A percentile compares a stretch with the other conserved stretches of the same genome.
phyloP scores from a whole-genome alignment of 2,329 filamentous ascomycete species.

The Cladosporium sp. region DNA sequence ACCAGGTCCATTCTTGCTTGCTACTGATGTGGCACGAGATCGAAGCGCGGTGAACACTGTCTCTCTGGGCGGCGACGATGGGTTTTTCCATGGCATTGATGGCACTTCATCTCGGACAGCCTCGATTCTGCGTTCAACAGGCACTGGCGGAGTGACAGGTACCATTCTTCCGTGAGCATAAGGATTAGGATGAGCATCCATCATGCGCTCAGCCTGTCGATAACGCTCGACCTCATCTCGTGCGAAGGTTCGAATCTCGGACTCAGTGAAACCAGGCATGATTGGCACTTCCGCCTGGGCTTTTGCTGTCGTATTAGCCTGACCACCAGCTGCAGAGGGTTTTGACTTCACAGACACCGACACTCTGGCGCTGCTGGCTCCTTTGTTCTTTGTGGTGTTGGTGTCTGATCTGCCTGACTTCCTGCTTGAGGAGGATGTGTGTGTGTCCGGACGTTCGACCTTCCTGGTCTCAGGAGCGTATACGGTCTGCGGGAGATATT shows the following conservation, averaged over 20 bases:
- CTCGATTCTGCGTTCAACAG: conserved; percentile 24
- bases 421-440: background rate
- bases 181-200: conserved; percentile 27
- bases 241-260: conserved; percentile 29
- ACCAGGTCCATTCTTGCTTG: background rate
- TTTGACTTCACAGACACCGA: background rate
- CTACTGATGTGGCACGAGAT: background rate
- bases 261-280: conserved; percentile 6
- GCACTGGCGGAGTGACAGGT: conserved; percentile 18
- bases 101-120: conserved; percentile 16
- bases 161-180: conserved; percentile 30
- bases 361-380: background rate
- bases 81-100: conserved; percentile 15
- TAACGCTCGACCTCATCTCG: conserved; percentile 32
- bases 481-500: background rate
- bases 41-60: background rate
- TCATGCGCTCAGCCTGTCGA: conserved; percentile 30
- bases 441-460: background rate
- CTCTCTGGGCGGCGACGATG: background rate
- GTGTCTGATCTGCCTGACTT: background rate
- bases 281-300: background rate
- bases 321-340: background rate
- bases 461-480: background rate
- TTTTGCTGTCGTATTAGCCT: background rate
- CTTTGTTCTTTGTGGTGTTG: background rate